A percentile compares a stretch with the other conserved stretches of the same genome.
These are phyloP conservation scores for Ministeria vibrans DNA, from an alignment of 78 protist genomes.

Conservation along the genomic window DNA sequence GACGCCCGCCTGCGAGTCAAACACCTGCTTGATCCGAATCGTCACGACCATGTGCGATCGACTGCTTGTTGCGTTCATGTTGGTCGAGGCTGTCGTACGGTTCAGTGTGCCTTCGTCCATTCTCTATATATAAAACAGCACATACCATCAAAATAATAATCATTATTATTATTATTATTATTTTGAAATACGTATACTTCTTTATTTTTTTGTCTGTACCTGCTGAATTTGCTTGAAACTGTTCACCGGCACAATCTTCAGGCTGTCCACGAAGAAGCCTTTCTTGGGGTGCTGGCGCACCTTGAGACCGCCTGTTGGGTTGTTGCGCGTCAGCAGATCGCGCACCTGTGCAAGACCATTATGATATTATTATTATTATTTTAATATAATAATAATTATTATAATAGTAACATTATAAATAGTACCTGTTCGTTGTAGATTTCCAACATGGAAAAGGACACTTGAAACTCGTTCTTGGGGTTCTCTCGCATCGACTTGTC, in stretches of 20 bases:
- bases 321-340: conserved; percentile 21
- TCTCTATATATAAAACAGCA: no score
- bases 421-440: conserved; percentile 64
- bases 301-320: background rate
- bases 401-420: no score
- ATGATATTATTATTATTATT: no score
- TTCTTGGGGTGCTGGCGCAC: conserved; percentile 22
- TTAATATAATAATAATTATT: no score
- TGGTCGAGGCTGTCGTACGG: conserved; percentile 56
- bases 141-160: no score
- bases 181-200: no score
- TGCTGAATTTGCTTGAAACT: background rate
- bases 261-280: conserved; percentile 25
- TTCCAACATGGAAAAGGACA: conserved; percentile 47
- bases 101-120: conserved; percentile 24
- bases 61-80: conserved; percentile 56
- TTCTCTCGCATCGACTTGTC: no score
- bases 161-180: no score
- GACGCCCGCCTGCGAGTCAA: no score
- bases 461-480: background rate
- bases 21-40: conserved; percentile 11
- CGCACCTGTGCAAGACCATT: no score
- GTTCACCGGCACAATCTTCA: background rate
- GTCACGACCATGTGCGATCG: conserved; percentile 62
- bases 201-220: no score